Evolutionary conservation across 768 basidiomycete genomes (phyloP).

Genomic region (Peribolospora baueri): DNA sequence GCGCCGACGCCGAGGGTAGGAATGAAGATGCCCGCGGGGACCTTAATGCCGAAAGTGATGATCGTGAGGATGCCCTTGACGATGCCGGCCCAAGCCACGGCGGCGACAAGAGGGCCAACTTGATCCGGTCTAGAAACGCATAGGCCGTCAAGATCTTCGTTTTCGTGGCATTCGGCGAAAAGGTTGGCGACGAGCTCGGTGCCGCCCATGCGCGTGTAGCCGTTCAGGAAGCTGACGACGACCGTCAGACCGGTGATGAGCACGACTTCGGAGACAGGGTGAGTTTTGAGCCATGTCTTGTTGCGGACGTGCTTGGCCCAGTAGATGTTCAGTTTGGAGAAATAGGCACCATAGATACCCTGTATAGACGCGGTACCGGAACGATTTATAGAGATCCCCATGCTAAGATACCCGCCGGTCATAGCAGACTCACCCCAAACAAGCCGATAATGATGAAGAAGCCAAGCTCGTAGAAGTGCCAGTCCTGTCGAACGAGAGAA

Average conservation of each 20-base stretch:
- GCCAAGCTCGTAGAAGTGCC: slow-evolving; percentile 69
- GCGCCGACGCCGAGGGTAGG: slow-evolving; percentile 83
- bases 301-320: slow-evolving; percentile 68
- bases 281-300: slow-evolving; percentile 49
- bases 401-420: neutral
- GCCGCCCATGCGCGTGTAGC: slow-evolving; percentile 77
- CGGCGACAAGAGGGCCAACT: slow-evolving; percentile 36
- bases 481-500: slow-evolving; percentile 33
- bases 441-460: slow-evolving; percentile 67
- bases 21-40: slow-evolving; percentile 88
- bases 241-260: slow-evolving; percentile 48
- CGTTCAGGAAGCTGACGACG: slow-evolving; percentile 57
- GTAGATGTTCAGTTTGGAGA: slow-evolving; percentile 68
- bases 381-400: slow-evolving; percentile 1
- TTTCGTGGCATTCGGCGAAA: slow-evolving; percentile 57
- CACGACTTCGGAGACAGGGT: slow-evolving; percentile 62
- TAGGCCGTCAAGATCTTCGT: slow-evolving; percentile 35
- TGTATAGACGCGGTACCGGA: slow-evolving; percentile 16
- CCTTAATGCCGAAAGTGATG: slow-evolving; percentile 75
- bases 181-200: slow-evolving; percentile 84
- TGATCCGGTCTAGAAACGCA: slow-evolving; percentile 33
- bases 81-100: slow-evolving; percentile 50
- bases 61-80: slow-evolving; percentile 59
- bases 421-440: slow-evolving; percentile 40
- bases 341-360: slow-evolving; percentile 85